A percentile compares a stretch with the other conserved stretches of the same genome.
phyloP scores from a whole-genome alignment of 768 basidiomycete species.

The Mycena albidolilacea region DNA sequence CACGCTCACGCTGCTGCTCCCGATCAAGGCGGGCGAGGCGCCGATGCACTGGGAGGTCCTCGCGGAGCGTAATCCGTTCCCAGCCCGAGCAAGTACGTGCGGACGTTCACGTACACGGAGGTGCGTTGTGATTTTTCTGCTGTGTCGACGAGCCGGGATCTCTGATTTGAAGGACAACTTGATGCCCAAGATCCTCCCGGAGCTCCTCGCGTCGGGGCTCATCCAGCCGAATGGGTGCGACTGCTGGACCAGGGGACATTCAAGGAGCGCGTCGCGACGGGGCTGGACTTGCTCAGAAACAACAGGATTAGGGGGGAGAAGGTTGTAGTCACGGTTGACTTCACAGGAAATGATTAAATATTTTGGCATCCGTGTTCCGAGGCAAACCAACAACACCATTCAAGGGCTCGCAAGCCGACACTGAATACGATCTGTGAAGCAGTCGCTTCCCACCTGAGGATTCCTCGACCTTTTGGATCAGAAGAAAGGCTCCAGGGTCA shows the following conservation, averaged over 20 bases:
- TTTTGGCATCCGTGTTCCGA: no score
- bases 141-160: no score
- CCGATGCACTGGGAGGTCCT: slow-evolving; percentile 17
- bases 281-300: slow-evolving; percentile 60
- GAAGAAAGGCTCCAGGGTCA: no score
- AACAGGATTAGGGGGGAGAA: slow-evolving; percentile 66
- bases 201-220: slow-evolving; percentile 53
- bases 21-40: slow-evolving; percentile 46
- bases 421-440: no score
- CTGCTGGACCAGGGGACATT: slow-evolving; percentile 60
- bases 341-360: no score
- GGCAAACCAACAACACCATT: no score
- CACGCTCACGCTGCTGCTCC: slow-evolving; percentile 48
- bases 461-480: no score
- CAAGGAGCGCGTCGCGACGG: slow-evolving; percentile 57
- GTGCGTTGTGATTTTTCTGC: not conserved
- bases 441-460: no score
- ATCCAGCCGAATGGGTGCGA: slow-evolving; percentile 59
- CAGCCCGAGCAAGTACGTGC: slow-evolving; percentile 53
- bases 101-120: slow-evolving; percentile 30
- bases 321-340: slow-evolving; percentile 46
- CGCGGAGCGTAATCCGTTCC: slow-evolving; percentile 20
- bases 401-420: no score
- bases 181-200: slow-evolving; percentile 62
- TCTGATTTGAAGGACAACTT: slow-evolving; percentile 57